These are phyloP conservation scores for Fragaria ananassa DNA, from an alignment of 306 rosid species.

Conservation along the genomic window DNA sequence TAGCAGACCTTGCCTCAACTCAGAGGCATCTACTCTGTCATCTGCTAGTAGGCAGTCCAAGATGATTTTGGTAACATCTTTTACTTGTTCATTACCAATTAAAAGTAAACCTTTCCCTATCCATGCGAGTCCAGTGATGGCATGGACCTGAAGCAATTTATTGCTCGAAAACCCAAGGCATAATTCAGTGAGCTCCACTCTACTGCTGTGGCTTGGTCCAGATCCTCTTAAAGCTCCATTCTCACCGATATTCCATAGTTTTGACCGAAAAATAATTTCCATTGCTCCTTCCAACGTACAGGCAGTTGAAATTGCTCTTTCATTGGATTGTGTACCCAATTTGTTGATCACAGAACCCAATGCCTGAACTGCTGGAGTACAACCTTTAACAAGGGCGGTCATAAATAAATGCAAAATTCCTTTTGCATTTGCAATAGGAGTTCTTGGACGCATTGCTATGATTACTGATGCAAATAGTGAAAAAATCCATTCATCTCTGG, in stretches of 20 bases:
- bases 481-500: constrained; percentile 59
- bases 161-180: constrained; percentile 55
- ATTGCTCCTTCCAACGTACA: constrained; percentile 73
- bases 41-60: constrained; percentile 55
- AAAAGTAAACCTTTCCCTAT: constrained; percentile 88
- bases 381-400: constrained; percentile 57
- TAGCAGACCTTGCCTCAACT: constrained; percentile 31
- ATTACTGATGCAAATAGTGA: constrained; percentile 75
- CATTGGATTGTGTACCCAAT: constrained; percentile 44
- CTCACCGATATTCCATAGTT: constrained; percentile 31
- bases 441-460: constrained; percentile 55
- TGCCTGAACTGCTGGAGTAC: constrained; percentile 81
- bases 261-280: constrained; percentile 55
- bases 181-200: constrained; percentile 52
- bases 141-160: constrained; percentile 60
- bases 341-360: constrained; percentile 90
- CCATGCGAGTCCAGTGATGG: constrained; percentile 87
- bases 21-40: constrained; percentile 30
- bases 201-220: constrained; percentile 37
- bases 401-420: constrained; percentile 57
- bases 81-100: constrained; percentile 77
- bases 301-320: constrained; percentile 35
- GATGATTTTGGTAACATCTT: constrained; percentile 63
- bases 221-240: constrained; percentile 29
- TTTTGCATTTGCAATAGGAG: constrained; percentile 52